Evolutionary conservation across 1,284 basidiomycete species (phyloP).

Genomic region (Malassezia sp.): DNA sequence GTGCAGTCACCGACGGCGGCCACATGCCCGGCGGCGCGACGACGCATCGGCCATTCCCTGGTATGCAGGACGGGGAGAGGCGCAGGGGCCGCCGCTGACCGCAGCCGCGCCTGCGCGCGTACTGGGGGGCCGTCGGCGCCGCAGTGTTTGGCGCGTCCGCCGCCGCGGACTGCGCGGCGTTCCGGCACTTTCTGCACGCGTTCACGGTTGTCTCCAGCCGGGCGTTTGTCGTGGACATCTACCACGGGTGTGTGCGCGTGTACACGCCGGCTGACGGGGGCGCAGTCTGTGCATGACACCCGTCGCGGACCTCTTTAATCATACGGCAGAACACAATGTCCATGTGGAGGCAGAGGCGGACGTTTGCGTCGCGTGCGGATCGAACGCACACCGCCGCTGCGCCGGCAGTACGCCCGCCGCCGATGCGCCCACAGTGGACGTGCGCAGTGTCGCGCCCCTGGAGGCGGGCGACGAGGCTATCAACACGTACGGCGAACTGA

Average conservation of each 20-base stretch:
- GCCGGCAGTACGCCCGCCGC: not conserved
- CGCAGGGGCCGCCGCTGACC: slow-evolving; percentile 5
- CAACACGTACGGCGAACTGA: slow-evolving; percentile 36
- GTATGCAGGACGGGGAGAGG: not conserved
- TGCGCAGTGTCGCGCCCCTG: slow-evolving; percentile 18
- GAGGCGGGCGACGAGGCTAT: slow-evolving; percentile 17
- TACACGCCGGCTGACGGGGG: not conserved
- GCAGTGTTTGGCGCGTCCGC: too few species aligned
- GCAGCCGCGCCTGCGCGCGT: not conserved
- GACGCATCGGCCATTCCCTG: slow-evolving; percentile 14
- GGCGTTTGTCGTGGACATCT: slow-evolving; percentile 35
- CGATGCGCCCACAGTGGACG: slow-evolving; percentile 21
- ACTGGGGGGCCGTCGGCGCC: not conserved
- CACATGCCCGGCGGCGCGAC: too few species aligned
- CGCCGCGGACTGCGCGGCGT: too few species aligned
- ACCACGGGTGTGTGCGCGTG: slow-evolving; percentile 19
- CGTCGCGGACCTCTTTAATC: slow-evolving; percentile 38
- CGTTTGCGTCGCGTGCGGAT: slow-evolving; percentile 34
- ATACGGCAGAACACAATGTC: slow-evolving; percentile 24
- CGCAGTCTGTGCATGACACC: slow-evolving; percentile 27
- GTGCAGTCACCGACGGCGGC: too few species aligned
- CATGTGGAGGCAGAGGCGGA: slow-evolving; percentile 38
- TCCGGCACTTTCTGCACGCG: slow-evolving; percentile 4
- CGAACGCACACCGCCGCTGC: not conserved
- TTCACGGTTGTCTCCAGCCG: slow-evolving; percentile 32